Conservation (phyloP, 306 rosid genomes). For the Castanea crenata region DNA sequence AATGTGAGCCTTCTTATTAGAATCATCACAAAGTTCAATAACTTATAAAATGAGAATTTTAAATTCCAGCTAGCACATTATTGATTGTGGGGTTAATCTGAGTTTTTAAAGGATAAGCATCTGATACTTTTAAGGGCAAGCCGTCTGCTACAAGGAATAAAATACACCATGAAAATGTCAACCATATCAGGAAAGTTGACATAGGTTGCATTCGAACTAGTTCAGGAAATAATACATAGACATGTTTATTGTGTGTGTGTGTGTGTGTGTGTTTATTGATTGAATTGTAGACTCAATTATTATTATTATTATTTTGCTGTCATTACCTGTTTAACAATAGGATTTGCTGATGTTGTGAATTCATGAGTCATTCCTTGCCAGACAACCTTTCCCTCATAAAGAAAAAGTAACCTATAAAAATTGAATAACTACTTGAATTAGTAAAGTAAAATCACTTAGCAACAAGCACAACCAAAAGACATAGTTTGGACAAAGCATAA, state of each 20-base stretch:
- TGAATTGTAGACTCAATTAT: not conserved
- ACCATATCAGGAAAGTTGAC: not conserved
- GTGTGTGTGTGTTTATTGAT: not conserved
- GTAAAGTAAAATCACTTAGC: not conserved
- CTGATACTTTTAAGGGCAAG: too few species aligned
- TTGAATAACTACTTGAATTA: constrained; percentile 16
- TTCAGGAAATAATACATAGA: too few species aligned
- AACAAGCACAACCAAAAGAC: not conserved
- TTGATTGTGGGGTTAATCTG: not conserved
- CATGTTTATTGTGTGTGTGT: not conserved
- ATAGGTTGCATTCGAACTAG: too few species aligned
- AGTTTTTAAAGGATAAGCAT: too few species aligned
- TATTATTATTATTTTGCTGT: not conserved
- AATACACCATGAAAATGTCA: not conserved
- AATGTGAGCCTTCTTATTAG: not conserved
- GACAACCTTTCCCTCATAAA: constrained; percentile 84
- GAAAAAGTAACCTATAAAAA: constrained; percentile 71
- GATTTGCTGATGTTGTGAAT: constrained; percentile 75
- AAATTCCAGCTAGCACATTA: not conserved
- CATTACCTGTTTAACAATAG: constrained; percentile 88
- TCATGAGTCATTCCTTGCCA: constrained; percentile 99
- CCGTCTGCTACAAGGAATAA: too few species aligned
- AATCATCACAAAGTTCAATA: not conserved
- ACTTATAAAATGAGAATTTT: not conserved
- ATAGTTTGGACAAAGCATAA: constrained; percentile 20